A percentile compares a stretch with the other conserved stretches of the same genome.
phyloP scores from a whole-genome alignment of 306 rosid species.

The Vachellia pachyceras region DNA sequence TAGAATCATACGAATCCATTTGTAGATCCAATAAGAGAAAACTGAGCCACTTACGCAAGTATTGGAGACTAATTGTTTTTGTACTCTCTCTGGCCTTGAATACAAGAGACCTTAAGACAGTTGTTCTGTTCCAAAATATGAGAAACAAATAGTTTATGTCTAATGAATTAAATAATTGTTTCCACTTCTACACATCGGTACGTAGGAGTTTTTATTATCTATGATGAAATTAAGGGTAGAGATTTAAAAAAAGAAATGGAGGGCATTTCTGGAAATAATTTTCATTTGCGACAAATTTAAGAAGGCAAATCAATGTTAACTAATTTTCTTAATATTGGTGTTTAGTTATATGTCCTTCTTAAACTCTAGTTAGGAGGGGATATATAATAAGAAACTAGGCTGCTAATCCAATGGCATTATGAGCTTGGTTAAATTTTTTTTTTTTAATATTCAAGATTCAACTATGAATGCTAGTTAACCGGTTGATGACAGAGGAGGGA shows the following conservation, averaged over 20 bases:
- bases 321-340: background rate
- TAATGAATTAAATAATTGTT: background rate
- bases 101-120: background rate
- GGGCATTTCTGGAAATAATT: background rate
- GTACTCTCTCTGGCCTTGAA: background rate
- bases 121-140: background rate
- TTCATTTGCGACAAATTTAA: background rate
- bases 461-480: background rate
- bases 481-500: background rate
- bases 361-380: background rate
- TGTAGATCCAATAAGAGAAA: conserved; percentile 1
- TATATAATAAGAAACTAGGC: background rate
- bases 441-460: background rate
- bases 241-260: background rate
- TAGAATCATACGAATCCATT: background rate
- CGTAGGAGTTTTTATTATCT: background rate
- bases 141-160: background rate
- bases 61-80: background rate
- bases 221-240: background rate
- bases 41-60: conserved; percentile 1
- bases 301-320: background rate
- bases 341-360: background rate
- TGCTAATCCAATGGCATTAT: background rate
- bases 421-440: background rate
- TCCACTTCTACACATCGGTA: background rate